Percentiles rank a stretch among this genome's conserved stretches.
phyloP scores from a whole-genome alignment of 2,329 filamentous ascomycete species.

The Pseudocercospora crystallina region DNA sequence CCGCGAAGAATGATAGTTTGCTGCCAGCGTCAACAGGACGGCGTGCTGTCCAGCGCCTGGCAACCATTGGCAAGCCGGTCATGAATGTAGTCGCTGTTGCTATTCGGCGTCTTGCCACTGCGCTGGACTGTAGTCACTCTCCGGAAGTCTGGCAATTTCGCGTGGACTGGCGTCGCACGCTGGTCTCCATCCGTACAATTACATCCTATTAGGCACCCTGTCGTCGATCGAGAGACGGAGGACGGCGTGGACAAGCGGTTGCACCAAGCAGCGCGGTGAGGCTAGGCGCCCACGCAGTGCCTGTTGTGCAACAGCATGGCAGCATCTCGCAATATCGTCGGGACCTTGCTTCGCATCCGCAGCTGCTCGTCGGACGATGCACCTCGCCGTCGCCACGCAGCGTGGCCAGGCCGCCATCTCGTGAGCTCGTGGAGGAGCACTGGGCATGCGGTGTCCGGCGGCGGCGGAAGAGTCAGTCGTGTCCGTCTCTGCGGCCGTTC shows the following conservation, averaged over 20 bases:
- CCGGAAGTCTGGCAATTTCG: slow-evolving; percentile 4
- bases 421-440: not conserved
- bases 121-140: not conserved
- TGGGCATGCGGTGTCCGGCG: not conserved
- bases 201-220: not conserved
- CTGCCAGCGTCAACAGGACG: slow-evolving; percentile 3
- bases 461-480: not conserved
- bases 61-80: not conserved
- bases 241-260: too few species aligned
- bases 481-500: not conserved
- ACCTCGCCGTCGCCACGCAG: not conserved
- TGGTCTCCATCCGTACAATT: slow-evolving; percentile 8
- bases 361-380: not conserved
- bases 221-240: slow-evolving; percentile 4
- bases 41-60: not conserved
- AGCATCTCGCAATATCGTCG: slow-evolving; percentile 1
- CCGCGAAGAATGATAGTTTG: not conserved
- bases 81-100: not conserved
- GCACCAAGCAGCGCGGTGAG: slow-evolving; percentile 5
- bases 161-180: not conserved
- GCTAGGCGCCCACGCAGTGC: slow-evolving; percentile 8
- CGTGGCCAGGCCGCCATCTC: not conserved
- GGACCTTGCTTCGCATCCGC: not conserved
- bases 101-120: not conserved
- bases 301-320: slow-evolving; percentile 5